phyloP scores from a whole-genome alignment of 495 filamentous ascomycete species.

The Aspergillus leporis region DNA sequence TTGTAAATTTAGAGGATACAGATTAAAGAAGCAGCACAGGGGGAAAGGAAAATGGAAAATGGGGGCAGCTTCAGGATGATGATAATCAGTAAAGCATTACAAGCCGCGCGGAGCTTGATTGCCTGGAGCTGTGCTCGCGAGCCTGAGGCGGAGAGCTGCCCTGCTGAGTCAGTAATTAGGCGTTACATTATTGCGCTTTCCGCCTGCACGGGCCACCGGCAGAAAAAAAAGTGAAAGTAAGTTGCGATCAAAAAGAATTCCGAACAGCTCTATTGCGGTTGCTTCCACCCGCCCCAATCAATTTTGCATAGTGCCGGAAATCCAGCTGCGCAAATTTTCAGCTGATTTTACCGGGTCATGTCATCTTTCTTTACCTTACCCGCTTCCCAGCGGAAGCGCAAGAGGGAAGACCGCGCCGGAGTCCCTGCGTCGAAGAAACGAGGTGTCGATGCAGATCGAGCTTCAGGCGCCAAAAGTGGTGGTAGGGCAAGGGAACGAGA shows the following conservation, averaged over 20 bases:
- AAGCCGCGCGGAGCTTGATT: slow-evolving; percentile 46
- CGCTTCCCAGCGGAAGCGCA: slow-evolving; percentile 77
- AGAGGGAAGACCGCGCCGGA: slow-evolving; percentile 56
- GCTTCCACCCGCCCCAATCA: neutral
- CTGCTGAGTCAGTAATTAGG: slow-evolving; percentile 41
- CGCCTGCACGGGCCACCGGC: slow-evolving; percentile 34
- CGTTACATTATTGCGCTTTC: slow-evolving; percentile 27
- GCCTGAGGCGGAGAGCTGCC: slow-evolving; percentile 36
- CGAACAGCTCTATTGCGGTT: neutral
- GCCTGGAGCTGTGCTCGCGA: slow-evolving; percentile 40
- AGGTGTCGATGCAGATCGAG: slow-evolving; percentile 43
- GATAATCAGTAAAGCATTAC: slow-evolving; percentile 12
- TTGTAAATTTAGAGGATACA: neutral
- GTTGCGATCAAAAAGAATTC: slow-evolving; percentile 16
- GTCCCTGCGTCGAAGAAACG: slow-evolving; percentile 57
- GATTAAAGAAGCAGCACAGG: neutral
- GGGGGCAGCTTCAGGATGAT: slow-evolving; percentile 11
- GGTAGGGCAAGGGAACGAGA: slow-evolving; percentile 32
- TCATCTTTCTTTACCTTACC: slow-evolving; percentile 86
- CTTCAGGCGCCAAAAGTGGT: slow-evolving; percentile 24
- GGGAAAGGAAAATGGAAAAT: slow-evolving; percentile 10
- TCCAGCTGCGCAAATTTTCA: slow-evolving; percentile 8
- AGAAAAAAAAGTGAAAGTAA: slow-evolving; percentile 45
- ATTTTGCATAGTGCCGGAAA: neutral
- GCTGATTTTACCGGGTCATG: slow-evolving; percentile 43